Evolutionary conservation across 768 basidiomycete genomes (phyloP).

Genomic region (Psilocybe tampanensis): DNA sequence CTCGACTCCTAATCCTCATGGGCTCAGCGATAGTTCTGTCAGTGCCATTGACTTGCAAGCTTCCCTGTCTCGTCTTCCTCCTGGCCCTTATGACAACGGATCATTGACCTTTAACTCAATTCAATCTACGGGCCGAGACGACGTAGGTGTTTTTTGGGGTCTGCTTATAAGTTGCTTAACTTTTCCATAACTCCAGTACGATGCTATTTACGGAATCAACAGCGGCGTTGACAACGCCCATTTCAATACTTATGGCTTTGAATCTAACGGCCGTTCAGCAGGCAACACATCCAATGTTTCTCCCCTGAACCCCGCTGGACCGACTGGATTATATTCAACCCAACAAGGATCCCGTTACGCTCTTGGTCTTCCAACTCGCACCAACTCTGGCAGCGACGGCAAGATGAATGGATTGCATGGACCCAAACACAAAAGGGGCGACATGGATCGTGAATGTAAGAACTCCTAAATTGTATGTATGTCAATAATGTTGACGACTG

Average conservation of each 20-base stretch:
- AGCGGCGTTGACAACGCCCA: constrained; percentile 51
- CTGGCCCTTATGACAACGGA: constrained; percentile 57
- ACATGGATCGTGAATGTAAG: constrained; percentile 85
- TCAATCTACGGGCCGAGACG: constrained; percentile 51
- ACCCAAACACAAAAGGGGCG: constrained; percentile 92
- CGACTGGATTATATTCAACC: constrained; percentile 70
- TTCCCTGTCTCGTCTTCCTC: constrained; percentile 69
- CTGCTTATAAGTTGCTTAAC: constrained; percentile 11
- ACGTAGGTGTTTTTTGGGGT: constrained; percentile 43
- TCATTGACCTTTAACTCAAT: constrained; percentile 58
- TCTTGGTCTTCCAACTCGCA: constrained; percentile 58
- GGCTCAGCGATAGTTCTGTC: constrained; percentile 51
- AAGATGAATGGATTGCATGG: constrained; percentile 93
- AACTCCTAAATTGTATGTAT: constrained; percentile 5
- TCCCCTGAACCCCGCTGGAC: constrained; percentile 43
- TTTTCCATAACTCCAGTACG: constrained; percentile 48
- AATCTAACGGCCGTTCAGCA: constrained; percentile 43
- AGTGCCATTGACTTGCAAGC: constrained; percentile 64
- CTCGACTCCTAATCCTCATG: constrained; percentile 46
- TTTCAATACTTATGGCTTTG: constrained; percentile 63
- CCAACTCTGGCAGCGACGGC: constrained; percentile 51
- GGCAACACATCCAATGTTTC: constrained; percentile 22
- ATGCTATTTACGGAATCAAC: constrained; percentile 54
- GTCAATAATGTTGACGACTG: constrained; percentile 4
- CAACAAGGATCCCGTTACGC: constrained; percentile 81